Conservation (phyloP, 306 rosid genomes). For the Lagenaria siceraria region DNA sequence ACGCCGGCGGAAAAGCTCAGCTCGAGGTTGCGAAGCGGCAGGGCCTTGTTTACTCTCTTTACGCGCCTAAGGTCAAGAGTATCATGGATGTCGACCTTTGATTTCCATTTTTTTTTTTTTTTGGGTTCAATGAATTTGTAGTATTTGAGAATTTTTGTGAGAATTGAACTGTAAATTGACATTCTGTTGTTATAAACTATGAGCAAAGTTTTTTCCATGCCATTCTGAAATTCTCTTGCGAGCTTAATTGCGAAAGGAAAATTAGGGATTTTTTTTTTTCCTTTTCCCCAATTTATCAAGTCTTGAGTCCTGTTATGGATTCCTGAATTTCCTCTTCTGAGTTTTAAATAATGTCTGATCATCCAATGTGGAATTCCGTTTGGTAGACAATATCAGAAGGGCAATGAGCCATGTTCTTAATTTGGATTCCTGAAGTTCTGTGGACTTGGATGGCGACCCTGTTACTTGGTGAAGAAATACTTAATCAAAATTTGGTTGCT, state of each 20-base stretch:
- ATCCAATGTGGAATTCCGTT: background rate
- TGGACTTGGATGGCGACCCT: background rate
- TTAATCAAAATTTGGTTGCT: background rate
- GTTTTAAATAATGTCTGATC: background rate
- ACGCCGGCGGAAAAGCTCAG: slow-evolving; percentile 38
- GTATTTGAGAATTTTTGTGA: background rate
- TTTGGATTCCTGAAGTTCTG: too few species aligned
- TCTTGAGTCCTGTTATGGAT: background rate
- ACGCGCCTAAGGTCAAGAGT: slow-evolving; percentile 45
- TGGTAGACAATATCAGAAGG: background rate
- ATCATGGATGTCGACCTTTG: slow-evolving; percentile 42
- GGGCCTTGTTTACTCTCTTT: slow-evolving; percentile 46
- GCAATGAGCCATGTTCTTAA: background rate
- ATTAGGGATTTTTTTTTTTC: background rate
- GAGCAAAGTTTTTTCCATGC: background rate
- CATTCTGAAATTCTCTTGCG: background rate
- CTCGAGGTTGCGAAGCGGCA: slow-evolving; percentile 49
- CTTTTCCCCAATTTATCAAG: background rate
- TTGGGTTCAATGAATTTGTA: background rate
- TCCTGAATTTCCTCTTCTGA: background rate
- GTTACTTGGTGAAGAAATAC: background rate
- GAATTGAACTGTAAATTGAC: background rate
- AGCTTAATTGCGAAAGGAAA: background rate
- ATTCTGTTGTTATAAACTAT: background rate
- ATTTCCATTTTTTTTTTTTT: background rate